Evolutionary conservation across 2,329 filamentous ascomycete species (phyloP).

Genomic region (Aspergillus terreus): DNA sequence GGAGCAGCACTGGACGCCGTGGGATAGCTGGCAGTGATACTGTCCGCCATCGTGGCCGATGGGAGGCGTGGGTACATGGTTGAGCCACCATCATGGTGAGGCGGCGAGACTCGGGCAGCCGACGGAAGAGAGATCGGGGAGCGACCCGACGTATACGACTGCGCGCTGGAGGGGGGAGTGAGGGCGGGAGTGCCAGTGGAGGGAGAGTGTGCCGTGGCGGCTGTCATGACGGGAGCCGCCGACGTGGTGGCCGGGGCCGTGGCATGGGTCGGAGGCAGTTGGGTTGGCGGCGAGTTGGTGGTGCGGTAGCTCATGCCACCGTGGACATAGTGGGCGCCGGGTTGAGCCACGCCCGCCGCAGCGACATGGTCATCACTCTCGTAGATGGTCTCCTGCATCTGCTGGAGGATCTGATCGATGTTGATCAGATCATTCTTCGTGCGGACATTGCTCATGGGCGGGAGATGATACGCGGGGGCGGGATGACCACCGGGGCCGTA

Average conservation of each 20-base stretch:
- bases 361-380: slow-evolving; percentile 83
- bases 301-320: slow-evolving; percentile 50
- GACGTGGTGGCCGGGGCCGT: slow-evolving; percentile 35
- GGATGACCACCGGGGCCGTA: slow-evolving; percentile 57
- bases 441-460: slow-evolving; percentile 79
- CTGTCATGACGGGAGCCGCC: slow-evolving; percentile 36
- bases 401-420: slow-evolving; percentile 90
- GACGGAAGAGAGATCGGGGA: slow-evolving; percentile 56
- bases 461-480: slow-evolving; percentile 78
- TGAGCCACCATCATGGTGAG: slow-evolving; percentile 42
- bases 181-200: slow-evolving; percentile 57
- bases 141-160: slow-evolving; percentile 61
- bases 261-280: slow-evolving; percentile 41
- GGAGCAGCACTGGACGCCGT: slow-evolving; percentile 54
- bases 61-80: slow-evolving; percentile 63
- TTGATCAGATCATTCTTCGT: slow-evolving; percentile 93
- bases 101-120: slow-evolving; percentile 49
- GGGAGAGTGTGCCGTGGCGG: slow-evolving; percentile 41
- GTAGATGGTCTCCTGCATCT: slow-evolving; percentile 94
- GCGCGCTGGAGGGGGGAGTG: slow-evolving; percentile 59
- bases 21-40: slow-evolving; percentile 49
- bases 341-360: slow-evolving; percentile 71
- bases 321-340: slow-evolving; percentile 64
- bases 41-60: slow-evolving; percentile 56
- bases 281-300: slow-evolving; percentile 53